Conservation (phyloP, 148 eudicot genomes). For the Pharnaceum exiguum region DNA sequence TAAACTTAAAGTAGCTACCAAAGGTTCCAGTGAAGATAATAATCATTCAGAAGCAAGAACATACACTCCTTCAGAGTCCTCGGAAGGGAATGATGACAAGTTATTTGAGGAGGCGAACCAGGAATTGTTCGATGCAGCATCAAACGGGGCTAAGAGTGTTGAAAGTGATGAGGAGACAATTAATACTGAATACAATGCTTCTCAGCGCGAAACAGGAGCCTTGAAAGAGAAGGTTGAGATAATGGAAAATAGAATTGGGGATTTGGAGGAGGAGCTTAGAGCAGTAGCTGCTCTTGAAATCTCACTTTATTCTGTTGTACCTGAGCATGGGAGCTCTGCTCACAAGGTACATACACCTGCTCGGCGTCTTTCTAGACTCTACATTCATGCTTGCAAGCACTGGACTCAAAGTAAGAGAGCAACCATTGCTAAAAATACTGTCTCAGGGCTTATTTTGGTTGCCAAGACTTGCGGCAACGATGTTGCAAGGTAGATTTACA, state of each 20-base stretch:
- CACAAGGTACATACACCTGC: constrained; percentile 93
- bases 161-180: constrained; percentile 41
- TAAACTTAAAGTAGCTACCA: constrained; percentile 10
- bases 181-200: constrained; percentile 24
- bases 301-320: constrained; percentile 68
- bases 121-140: constrained; percentile 45
- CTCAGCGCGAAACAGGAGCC: constrained; percentile 23
- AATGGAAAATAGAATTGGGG: constrained; percentile 62
- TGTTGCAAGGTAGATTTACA: constrained; percentile 59
- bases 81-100: constrained; percentile 41
- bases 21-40: constrained; percentile 22
- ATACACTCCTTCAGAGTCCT: constrained; percentile 46
- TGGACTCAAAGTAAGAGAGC: constrained; percentile 66
- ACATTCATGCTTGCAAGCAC: constrained; percentile 73
- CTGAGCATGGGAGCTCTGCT: constrained; percentile 89
- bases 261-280: constrained; percentile 76
- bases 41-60: constrained; percentile 19
- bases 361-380: constrained; percentile 76
- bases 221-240: constrained; percentile 42
- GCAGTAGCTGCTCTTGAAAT: constrained; percentile 92
- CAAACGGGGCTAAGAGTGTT: constrained; percentile 35
- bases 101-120: constrained; percentile 40
- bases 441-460: constrained; percentile 82
- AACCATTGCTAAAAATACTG: constrained; percentile 58
- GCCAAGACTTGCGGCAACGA: constrained; percentile 80